phyloP scores from a whole-genome alignment of 1,284 basidiomycete species.

The Chalciporus sp. region DNA sequence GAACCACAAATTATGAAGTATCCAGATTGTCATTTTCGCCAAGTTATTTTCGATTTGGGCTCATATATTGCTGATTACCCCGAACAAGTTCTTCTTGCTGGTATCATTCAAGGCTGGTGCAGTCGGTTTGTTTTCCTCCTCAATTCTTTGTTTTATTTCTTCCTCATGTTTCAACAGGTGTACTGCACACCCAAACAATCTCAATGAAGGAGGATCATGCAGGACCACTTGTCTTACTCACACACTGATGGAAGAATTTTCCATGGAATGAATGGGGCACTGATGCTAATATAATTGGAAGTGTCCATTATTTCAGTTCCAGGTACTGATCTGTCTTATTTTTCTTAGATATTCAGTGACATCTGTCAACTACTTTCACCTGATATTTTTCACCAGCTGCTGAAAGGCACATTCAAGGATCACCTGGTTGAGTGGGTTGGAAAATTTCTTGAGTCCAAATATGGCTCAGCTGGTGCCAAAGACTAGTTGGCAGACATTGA shows the following conservation, averaged over 20 bases:
- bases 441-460: not conserved
- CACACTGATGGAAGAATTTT: too few species aligned
- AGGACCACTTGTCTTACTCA: too few species aligned
- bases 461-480: not conserved
- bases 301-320: not conserved
- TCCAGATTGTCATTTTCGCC: too few species aligned
- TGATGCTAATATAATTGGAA: not conserved
- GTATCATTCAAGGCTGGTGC: constrained; percentile 4
- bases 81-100: too few species aligned
- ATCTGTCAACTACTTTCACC: not conserved
- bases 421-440: not conserved
- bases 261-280: not conserved
- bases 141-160: not conserved
- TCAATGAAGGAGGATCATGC: not conserved
- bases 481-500: not conserved
- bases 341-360: not conserved
- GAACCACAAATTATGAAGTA: not conserved
- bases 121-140: constrained; percentile 39
- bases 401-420: not conserved
- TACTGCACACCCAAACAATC: not conserved
- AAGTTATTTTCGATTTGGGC: not conserved
- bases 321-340: not conserved
- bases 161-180: not conserved
- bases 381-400: not conserved
- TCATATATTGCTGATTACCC: constrained; percentile 10